Evolutionary conservation across 2,329 filamentous ascomycete genomes (phyloP).

Genomic region (Xylaria sp.): DNA sequence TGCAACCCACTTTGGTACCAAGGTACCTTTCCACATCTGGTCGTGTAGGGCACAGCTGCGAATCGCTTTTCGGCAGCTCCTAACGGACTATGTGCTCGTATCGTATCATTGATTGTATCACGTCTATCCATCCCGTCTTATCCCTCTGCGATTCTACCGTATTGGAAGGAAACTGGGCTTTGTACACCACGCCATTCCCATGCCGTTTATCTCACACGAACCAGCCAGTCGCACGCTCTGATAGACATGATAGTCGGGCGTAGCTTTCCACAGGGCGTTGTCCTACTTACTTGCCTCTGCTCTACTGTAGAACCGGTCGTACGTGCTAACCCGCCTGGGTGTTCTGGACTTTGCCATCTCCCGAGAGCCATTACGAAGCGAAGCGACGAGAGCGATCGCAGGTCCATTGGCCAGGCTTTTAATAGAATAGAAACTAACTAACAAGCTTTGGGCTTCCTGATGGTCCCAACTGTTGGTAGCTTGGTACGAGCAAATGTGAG

Average conservation of each 20-base stretch:
- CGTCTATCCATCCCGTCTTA: neutral
- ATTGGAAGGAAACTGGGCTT: constrained; percentile 25
- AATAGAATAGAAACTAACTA: constrained; percentile 6
- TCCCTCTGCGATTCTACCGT: constrained; percentile 25
- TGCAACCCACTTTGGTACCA: constrained; percentile 19
- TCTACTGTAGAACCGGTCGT: constrained; percentile 18
- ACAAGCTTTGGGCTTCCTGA: constrained; percentile 3
- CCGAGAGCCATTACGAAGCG: constrained; percentile 23
- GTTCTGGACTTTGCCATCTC: constrained; percentile 25
- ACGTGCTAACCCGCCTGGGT: constrained; percentile 22
- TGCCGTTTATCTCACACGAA: constrained; percentile 12
- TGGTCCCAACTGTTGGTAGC: constrained; percentile 15
- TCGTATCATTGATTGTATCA: constrained; percentile 24
- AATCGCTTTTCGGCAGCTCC: constrained; percentile 24
- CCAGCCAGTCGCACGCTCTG: constrained; percentile 20
- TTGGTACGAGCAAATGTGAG: neutral
- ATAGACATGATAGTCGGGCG: constrained; percentile 5
- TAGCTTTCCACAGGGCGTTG: constrained; percentile 19
- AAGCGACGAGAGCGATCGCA: constrained; percentile 10
- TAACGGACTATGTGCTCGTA: constrained; percentile 19
- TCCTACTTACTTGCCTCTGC: constrained; percentile 1
- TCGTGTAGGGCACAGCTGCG: constrained; percentile 22
- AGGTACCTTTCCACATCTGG: constrained; percentile 14
- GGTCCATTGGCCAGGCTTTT: constrained; percentile 23
- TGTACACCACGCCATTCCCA: constrained; percentile 5